Evolutionary conservation across 257 asterid genomes (phyloP), one percentile per base, ranked within the genome.

Genomic region (Linderniella brevidens): DNA sequence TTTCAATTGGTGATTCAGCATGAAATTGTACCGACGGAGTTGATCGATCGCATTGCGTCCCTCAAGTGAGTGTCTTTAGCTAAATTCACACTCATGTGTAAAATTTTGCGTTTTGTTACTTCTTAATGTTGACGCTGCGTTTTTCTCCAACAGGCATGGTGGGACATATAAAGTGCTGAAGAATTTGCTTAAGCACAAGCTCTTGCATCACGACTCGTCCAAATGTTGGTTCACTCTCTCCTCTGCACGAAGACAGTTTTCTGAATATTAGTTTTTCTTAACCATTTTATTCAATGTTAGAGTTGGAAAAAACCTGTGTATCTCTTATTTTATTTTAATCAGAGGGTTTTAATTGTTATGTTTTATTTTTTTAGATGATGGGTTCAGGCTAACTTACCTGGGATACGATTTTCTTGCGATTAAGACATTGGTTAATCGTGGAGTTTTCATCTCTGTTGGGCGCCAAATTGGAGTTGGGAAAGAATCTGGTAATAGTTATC

Each of bases 341-440:
- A 8, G 41, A 16, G 25, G 42, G 16, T 37, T 43, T 58, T 66
- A 58, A 62, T 18, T 53, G 14, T 37, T 16, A 3, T n/a, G 39
- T 48, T 18, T 41, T 58, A 29, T 38, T 59, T 37, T 18, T 53
- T 48, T 61, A 90, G 99, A 90, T 79, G 99, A 90, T 61, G 99
- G 96, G 35, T 90, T 81, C 72, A 78, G 99, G 53, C 80, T 90
- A 55, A 90, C 99, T 1, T 85, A 81, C 74, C 71, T 90, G 69
- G 99, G 99, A 50, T 90, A 90, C 55, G 99, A 90, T 69, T 90
- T 77, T 69, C 99, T 90, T 50, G 96, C 99, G 0, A 90, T 90
- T 54, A 90, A 81, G 70, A 66, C 94, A 14, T 20, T 90, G 88
- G 96, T 90, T 37, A 90, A 81, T 59, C 96, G 99, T 29, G 99